A percentile compares a stretch with the other conserved stretches of the same genome.
These are phyloP conservation scores for Epichloe baconii DNA, from an alignment of 2,329 filamentous ascomycete species.

Conservation along the genomic window DNA sequence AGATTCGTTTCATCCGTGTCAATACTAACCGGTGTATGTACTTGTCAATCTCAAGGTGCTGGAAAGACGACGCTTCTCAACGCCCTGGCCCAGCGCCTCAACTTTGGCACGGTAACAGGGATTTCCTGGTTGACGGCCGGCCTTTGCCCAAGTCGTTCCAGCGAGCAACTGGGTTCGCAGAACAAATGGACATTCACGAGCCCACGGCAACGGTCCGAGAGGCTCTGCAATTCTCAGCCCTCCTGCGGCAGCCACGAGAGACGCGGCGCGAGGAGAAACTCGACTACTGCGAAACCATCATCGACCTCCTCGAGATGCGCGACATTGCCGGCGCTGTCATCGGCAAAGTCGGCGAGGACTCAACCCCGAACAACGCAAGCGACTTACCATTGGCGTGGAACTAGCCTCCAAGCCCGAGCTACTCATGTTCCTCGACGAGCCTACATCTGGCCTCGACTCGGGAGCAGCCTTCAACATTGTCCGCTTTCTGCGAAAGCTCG, in stretches of 20 bases:
- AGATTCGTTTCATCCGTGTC: no score
- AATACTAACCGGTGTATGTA: no score
- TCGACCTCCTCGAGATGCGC: conserved; percentile 57
- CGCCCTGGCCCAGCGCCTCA: conserved; percentile 61
- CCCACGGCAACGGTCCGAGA: conserved; percentile 54
- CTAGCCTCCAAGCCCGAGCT: conserved; percentile 44
- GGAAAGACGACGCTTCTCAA: conserved; percentile 68
- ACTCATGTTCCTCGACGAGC: conserved; percentile 53
- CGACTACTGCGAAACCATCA: conserved; percentile 54
- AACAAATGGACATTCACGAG: conserved; percentile 57
- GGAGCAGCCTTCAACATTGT: conserved; percentile 49
- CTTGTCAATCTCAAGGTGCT: conserved; percentile 16
- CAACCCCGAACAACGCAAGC: conserved; percentile 45
- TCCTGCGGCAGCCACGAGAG: conserved; percentile 47
- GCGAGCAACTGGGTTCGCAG: conserved; percentile 57
- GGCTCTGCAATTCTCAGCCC: conserved; percentile 51
- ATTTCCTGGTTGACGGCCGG: conserved; percentile 66
- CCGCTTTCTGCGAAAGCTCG: conserved; percentile 46
- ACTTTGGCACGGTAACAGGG: conserved; percentile 64
- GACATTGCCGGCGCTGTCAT: conserved; percentile 53
- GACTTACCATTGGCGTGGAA: conserved; percentile 43
- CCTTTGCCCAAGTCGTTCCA: conserved; percentile 65
- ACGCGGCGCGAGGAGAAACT: conserved; percentile 49
- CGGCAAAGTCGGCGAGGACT: conserved; percentile 43
- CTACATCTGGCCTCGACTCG: conserved; percentile 44